These are phyloP conservation scores for Cutaneotrichosporon dermatis DNA, from an alignment of 1,284 basidiomycete genomes.

Conservation along the genomic window DNA sequence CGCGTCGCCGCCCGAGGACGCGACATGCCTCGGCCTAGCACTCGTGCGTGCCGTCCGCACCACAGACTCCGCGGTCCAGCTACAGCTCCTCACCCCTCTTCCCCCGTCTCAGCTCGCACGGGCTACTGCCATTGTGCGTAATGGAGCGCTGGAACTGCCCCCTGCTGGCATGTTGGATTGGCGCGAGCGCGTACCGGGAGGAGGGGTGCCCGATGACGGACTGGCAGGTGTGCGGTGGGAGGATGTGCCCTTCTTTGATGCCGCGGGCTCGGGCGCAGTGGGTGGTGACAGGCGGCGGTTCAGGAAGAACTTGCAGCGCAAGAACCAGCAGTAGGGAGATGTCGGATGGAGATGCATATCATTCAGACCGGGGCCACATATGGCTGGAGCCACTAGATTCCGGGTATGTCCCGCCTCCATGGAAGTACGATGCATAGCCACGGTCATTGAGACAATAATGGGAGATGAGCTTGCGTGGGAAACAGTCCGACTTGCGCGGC, in stretches of 20 bases:
- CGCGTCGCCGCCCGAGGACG: conserved; percentile 58
- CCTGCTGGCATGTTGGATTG: conserved; percentile 82
- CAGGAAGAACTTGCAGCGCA: conserved; percentile 83
- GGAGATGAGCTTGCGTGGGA: no score
- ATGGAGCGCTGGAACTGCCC: conserved; percentile 79
- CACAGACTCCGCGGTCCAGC: conserved; percentile 6
- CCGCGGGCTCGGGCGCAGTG: conserved; percentile 58
- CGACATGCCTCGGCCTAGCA: conserved; percentile 64
- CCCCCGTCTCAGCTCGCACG: conserved; percentile 52
- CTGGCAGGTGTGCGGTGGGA: conserved; percentile 55
- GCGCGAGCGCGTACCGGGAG: conserved; percentile 29
- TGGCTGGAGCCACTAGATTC: no score
- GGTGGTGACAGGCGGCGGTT: conserved; percentile 66
- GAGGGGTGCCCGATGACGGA: conserved; percentile 38
- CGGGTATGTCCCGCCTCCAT: no score
- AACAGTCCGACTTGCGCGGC: no score
- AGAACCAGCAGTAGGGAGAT: conserved; percentile 25
- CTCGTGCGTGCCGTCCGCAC: conserved; percentile 60
- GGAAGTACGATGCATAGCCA: no score
- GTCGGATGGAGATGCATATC: neutral
- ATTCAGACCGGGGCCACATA: no score
- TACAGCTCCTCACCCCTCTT: conserved; percentile 71
- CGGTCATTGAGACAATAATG: no score
- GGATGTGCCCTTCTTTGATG: conserved; percentile 75
- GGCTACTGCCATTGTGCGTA: conserved; percentile 61